These are phyloP conservation scores for Seminavis robusta DNA, from an alignment of 108 stramenopile species.

Conservation along the genomic window DNA sequence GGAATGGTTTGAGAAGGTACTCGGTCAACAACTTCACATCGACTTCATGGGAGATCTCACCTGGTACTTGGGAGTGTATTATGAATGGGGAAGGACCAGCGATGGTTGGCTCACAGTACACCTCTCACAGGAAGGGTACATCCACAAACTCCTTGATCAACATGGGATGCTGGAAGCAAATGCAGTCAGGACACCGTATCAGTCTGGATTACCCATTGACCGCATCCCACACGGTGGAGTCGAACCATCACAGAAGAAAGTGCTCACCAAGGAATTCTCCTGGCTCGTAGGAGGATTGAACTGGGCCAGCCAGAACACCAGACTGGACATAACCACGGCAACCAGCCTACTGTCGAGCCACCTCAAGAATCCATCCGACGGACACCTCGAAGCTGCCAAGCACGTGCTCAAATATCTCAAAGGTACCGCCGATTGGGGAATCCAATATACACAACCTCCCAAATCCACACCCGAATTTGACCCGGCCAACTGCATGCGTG, in stretches of 20 bases:
- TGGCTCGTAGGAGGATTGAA: background rate
- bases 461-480: no score
- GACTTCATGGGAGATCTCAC: background rate
- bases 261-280: background rate
- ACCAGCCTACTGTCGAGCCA: background rate
- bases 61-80: constrained; percentile 17
- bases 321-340: background rate
- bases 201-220: constrained; percentile 22
- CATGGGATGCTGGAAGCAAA: constrained; percentile 2
- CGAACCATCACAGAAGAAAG: background rate
- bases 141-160: constrained; percentile 6
- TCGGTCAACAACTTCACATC: background rate
- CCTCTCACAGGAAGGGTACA: constrained; percentile 22
- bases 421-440: no score
- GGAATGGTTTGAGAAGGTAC: background rate
- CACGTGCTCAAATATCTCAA: no score
- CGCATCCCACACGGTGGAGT: constrained; percentile 1
- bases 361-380: background rate
- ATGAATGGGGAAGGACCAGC: constrained; percentile 1
- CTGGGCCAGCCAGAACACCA: background rate
- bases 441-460: no score
- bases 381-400: no score
- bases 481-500: no score
- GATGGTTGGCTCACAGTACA: constrained; percentile 10
- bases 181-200: constrained; percentile 11